Evolutionary conservation across 768 basidiomycete genomes (phyloP).

Genomic region (Suillus hirtellus): DNA sequence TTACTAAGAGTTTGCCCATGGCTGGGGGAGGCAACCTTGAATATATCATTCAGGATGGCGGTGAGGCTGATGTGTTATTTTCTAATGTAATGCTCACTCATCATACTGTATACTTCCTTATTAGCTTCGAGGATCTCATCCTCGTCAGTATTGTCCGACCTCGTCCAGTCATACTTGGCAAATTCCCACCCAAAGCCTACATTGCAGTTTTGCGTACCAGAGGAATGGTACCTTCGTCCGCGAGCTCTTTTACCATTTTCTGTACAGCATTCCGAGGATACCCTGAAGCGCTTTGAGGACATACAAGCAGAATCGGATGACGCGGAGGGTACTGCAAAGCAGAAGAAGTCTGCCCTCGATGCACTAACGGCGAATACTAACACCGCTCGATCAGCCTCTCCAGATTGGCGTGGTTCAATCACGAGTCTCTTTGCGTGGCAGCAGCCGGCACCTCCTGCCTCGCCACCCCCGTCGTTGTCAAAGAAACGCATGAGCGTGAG

Average conservation of each 20-base stretch:
- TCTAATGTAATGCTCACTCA: constrained; percentile 9
- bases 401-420: constrained; percentile 57
- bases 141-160: constrained; percentile 42
- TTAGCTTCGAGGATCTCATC: constrained; percentile 47
- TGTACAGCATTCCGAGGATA: constrained; percentile 56
- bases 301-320: constrained; percentile 44
- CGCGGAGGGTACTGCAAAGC: constrained; percentile 66
- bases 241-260: constrained; percentile 53
- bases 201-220: constrained; percentile 71
- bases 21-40: constrained; percentile 69
- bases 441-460: constrained; percentile 43
- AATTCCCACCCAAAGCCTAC: constrained; percentile 45
- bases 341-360: constrained; percentile 33
- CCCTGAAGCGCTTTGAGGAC: constrained; percentile 45
- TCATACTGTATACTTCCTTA: constrained; percentile 21
- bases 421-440: constrained; percentile 71
- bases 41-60: constrained; percentile 66
- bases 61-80: constrained; percentile 42
- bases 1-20: constrained; percentile 63
- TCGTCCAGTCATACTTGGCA: constrained; percentile 41
- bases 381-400: constrained; percentile 28
- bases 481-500: constrained; percentile 65
- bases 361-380: constrained; percentile 22
- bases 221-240: constrained; percentile 77
- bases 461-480: constrained; percentile 32